Conservation (phyloP, 257 asterid species). For the Asclepias syriaca region DNA sequence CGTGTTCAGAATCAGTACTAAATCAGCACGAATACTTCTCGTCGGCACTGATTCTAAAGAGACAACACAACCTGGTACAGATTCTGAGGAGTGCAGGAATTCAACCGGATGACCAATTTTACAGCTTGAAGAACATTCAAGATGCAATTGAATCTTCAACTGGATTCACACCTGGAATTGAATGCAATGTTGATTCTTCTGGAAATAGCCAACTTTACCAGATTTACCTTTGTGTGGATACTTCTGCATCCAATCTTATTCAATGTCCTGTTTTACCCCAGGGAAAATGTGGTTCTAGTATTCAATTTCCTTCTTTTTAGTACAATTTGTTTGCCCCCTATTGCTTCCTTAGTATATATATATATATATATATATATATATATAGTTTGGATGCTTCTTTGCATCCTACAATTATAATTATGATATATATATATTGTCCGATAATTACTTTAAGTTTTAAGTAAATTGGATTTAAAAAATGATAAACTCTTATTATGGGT, state of each 20-base stretch:
- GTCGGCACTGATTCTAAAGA: conserved; percentile 32
- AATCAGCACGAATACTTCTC: conserved; percentile 33
- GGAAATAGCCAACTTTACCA: conserved; percentile 24
- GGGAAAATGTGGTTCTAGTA: conserved; percentile 15
- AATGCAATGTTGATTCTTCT: conserved; percentile 22
- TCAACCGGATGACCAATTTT: conserved; percentile 12
- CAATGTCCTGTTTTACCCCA: conserved; percentile 15
- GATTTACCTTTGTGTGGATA: conserved; percentile 20
- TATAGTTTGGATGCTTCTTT: background rate
- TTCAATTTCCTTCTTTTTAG: conserved; percentile 20
- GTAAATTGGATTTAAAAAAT: too few species aligned
- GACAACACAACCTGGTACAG: conserved; percentile 22
- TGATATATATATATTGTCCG: too few species aligned
- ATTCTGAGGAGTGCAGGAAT: conserved; percentile 23
- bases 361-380: too few species aligned
- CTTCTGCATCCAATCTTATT: conserved; percentile 11
- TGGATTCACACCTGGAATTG: conserved; percentile 13
- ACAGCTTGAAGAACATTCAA: conserved; percentile 13
- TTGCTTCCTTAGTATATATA: too few species aligned
- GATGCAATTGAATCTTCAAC: conserved; percentile 8
- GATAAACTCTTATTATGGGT: too few species aligned
- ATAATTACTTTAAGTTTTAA: too few species aligned
- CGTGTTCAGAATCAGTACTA: conserved; percentile 33
- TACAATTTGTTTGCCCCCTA: background rate
- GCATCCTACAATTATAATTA: background rate